Percentiles rank a stretch among this genome's conserved stretches.
phyloP scores from a whole-genome alignment of 2,329 filamentous ascomycete genomes.

The Ciborinia camelliae region DNA sequence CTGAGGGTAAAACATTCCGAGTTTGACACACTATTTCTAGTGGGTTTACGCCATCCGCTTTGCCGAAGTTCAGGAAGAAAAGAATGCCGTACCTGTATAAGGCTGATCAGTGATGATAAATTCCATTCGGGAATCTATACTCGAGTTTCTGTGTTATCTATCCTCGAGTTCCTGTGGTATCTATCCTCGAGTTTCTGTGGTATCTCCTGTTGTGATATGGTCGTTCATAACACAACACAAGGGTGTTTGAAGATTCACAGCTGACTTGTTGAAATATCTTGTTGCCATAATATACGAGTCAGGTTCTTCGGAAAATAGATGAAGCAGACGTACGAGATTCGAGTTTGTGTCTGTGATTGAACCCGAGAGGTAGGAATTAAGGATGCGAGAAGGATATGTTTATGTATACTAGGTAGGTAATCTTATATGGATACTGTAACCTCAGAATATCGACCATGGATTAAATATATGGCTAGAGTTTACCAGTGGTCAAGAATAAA shows the following conservation, averaged over 20 bases:
- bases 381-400: not conserved
- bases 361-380: not conserved
- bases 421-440: too few relatives aligned
- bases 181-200: not conserved
- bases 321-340: not conserved
- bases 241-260: not conserved
- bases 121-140: not conserved
- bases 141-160: not conserved
- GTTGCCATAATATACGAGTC: not conserved
- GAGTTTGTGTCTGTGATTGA: not conserved
- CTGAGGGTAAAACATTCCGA: slow-evolving; percentile 1
- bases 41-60: not conserved
- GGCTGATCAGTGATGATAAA: not conserved
- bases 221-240: not conserved
- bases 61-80: not conserved
- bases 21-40: not conserved
- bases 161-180: too few relatives aligned
- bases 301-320: not conserved
- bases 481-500: too few relatives aligned
- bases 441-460: too few relatives aligned
- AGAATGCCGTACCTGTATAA: not conserved
- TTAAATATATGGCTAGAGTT: too few relatives aligned
- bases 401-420: too few relatives aligned
- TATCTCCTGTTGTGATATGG: not conserved
- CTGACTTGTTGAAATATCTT: not conserved